Base-by-base conservation (phyloP, 1,139 yeast genomes). In the Geotrichum armillariae region DNA sequence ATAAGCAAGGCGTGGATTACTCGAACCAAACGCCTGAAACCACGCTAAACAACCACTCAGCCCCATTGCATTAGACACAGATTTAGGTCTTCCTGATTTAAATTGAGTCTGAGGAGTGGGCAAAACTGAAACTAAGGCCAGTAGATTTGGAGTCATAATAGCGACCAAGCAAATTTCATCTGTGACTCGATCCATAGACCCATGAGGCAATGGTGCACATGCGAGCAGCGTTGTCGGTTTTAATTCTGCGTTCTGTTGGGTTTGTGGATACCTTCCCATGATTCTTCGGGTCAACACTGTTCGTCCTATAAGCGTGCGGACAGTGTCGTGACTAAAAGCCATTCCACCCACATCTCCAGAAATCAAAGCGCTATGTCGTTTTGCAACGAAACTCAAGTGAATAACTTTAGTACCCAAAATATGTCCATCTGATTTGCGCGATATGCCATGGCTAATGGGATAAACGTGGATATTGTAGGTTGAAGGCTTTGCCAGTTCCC, bases 321-420 rank as follows among this genome's bases (percentile, higher is more conserved):
- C 70, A 0, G 84, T 83, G 58, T 77, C 75, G 63, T 87, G 94
- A 55, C 70, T 74, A 48, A 80, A 71, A 12, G 82, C 72, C 57
- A 77, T 66, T 0, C 95, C 95, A 2, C 76, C 67, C 4, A 68
- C 66, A 61, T 87, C 93, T 1, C 79, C 71, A 6, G 86, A 76
- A 2, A 85, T 67, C 17, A 87, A 53, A 18, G 80, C 82, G n/a
- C 80, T 74, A 53, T 78, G 82, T 56, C 82, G 74, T 31, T 72
- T 71, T 1, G 80, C 83, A 11, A 82, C 57, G 60, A 85, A 87
- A 7, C 70, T 66, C 1, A 85, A 54, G 20, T 76, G 76, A 7
- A 71, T 66, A 16, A 86, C 72, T 1, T 79, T 61, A 0, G 75
- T 61, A 2, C 75, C 75, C 3, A 60, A 58, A 6, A 78, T 52